Evolutionary conservation across 176 grass and related monocot genomes (phyloP).

Genomic region (Musa schizocarpa): DNA sequence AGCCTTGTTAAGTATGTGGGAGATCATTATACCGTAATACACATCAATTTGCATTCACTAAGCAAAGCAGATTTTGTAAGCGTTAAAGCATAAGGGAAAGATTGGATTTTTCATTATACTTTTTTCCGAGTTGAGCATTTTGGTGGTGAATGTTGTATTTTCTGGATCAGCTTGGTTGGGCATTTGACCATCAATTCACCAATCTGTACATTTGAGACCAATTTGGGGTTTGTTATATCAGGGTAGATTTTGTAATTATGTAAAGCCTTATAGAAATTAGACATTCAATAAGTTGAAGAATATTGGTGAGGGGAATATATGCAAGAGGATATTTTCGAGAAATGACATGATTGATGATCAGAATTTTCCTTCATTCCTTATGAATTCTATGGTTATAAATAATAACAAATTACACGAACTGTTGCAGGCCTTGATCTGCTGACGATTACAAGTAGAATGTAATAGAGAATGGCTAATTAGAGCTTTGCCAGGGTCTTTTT

Average conservation of each 20-base stretch:
- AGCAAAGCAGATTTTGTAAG: not conserved
- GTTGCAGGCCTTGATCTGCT: no score
- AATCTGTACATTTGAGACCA: not conserved
- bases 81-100: not conserved
- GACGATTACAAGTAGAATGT: no score
- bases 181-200: not conserved
- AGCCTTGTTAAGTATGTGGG: not conserved
- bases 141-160: not conserved
- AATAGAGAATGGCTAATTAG: no score
- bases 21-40: not conserved
- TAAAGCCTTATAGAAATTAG: no score
- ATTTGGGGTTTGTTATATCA: not conserved
- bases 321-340: no score
- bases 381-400: no score
- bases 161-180: not conserved
- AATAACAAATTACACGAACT: no score
- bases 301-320: no score
- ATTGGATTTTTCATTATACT: not conserved
- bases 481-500: not conserved
- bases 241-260: not conserved
- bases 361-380: no score
- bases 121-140: not conserved
- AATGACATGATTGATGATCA: no score
- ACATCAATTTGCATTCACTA: not conserved
- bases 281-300: no score